Evolutionary conservation across 129 eudicot species (phyloP).

Genomic region (Rutidosis leptorrhynchoides): DNA sequence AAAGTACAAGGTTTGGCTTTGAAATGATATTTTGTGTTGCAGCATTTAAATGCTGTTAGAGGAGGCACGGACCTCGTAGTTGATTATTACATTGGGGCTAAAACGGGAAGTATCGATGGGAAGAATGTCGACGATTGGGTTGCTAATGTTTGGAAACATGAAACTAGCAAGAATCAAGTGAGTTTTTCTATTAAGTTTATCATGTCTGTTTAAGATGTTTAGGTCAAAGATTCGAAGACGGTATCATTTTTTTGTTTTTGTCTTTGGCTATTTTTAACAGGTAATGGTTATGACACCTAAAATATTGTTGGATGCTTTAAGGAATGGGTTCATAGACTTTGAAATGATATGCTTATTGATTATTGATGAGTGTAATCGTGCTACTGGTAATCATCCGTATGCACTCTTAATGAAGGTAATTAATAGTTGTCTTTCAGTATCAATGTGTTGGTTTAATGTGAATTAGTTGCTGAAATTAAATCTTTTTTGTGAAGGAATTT

Average conservation of each 20-base stretch:
- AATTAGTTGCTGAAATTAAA: constrained; percentile 6
- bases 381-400: constrained; percentile 76
- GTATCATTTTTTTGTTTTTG: not conserved
- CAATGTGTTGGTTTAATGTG: constrained; percentile 1
- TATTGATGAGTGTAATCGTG: constrained; percentile 76
- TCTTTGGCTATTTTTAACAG: constrained; percentile 29
- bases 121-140: constrained; percentile 69
- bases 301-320: constrained; percentile 69
- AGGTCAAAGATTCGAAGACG: not conserved
- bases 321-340: constrained; percentile 57
- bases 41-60: constrained; percentile 60
- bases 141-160: constrained; percentile 54
- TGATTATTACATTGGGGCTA: constrained; percentile 60
- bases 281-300: constrained; percentile 89
- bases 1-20: not conserved
- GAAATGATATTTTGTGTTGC: constrained; percentile 24
- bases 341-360: constrained; percentile 53
- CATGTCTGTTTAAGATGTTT: not conserved
- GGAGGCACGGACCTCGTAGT: constrained; percentile 51
- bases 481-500: constrained; percentile 52
- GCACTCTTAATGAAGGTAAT: constrained; percentile 72
- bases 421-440: constrained; percentile 13
- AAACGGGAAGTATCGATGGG: constrained; percentile 24
- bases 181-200: constrained; percentile 26
- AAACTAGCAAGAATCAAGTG: constrained; percentile 47